Base-by-base conservation (phyloP, 768 basidiomycete genomes). In the Panaeolus cyanescens region DNA sequence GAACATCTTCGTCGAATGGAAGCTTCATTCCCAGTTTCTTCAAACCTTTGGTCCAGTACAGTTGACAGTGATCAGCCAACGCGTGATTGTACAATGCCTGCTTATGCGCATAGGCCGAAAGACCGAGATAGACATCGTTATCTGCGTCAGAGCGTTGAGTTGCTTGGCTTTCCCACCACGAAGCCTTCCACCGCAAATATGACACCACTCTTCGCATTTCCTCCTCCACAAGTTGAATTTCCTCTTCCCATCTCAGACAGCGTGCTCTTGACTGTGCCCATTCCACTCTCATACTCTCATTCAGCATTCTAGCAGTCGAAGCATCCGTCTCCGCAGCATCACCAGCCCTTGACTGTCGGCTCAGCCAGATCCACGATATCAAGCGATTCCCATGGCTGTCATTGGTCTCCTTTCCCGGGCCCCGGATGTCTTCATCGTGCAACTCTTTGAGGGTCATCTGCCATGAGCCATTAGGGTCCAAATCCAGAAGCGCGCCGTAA, bases 291-390 rank as follows among this genome's bases (percentile, higher is more conserved):
- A 65, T 58, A 9, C 19, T 58, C 2, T 65, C 62, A 34, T 62
- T 30, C 32, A 65, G 59, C 20, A 62, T 59, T 1, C 58, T 59
- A 32, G 62, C 62, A 0, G 63, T 59, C 9, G 55, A 25, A 19
- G 22, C 12, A 1, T 45, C 34, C 6, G n/a, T 28, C 28, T 28
- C 30, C 15, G 13, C 13, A 5, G 7, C 10, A 10, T 37, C 36
- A 5, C 1, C 36, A 15, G 36, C 36, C 1, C 13, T 37, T 3
- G 20, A 25, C 5, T 17, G 39, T 12, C 32, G 63, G 6, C 64
- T 59, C 1, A 61, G 15, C 71, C 72, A 72, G 4, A 73, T 73
- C 72, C 71, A 74, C 0, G 67, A 72, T 3, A 50, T 50, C 25
- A 56, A 60, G 25, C 40, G 58, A 0, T 54, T 40, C 5, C 64